These are phyloP conservation scores for Capronia coronata DNA, from an alignment of 2,329 filamentous ascomycete genomes.

Conservation along the genomic window DNA sequence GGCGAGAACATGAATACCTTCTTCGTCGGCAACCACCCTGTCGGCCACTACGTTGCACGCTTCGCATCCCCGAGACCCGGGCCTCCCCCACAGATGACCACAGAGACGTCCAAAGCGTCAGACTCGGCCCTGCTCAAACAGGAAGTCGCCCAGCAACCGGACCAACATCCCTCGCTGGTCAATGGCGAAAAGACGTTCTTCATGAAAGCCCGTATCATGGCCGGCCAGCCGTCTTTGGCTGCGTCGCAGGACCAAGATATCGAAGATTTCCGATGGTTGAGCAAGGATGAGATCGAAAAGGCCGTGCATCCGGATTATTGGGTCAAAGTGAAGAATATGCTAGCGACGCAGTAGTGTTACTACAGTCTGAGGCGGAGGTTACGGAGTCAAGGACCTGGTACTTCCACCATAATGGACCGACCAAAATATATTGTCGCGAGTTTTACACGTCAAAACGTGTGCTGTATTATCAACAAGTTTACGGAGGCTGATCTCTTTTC, in stretches of 20 bases:
- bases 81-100: conserved; percentile 36
- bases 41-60: conserved; percentile 67
- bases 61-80: conserved; percentile 40
- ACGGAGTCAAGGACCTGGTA: too few relatives aligned
- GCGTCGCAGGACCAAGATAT: conserved; percentile 46
- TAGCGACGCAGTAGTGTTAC: conserved; percentile 63
- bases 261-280: conserved; percentile 84
- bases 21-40: conserved; percentile 84
- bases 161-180: conserved; percentile 32
- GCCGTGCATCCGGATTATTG: conserved; percentile 64
- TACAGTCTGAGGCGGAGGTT: too few relatives aligned
- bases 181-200: conserved; percentile 84
- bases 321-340: conserved; percentile 70
- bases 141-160: conserved; percentile 10
- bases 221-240: conserved; percentile 78
- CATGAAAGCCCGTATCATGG: conserved; percentile 93
- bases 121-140: conserved; percentile 10
- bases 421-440: too few relatives aligned
- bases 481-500: too few relatives aligned
- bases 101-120: conserved; percentile 4
- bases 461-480: too few relatives aligned
- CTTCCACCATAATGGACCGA: too few relatives aligned
- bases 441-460: too few relatives aligned
- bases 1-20: conserved; percentile 98
- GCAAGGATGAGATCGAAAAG: conserved; percentile 75